Conservation (phyloP, 2,329 filamentous ascomycete genomes). For the Sphaerulina vaccinii region DNA sequence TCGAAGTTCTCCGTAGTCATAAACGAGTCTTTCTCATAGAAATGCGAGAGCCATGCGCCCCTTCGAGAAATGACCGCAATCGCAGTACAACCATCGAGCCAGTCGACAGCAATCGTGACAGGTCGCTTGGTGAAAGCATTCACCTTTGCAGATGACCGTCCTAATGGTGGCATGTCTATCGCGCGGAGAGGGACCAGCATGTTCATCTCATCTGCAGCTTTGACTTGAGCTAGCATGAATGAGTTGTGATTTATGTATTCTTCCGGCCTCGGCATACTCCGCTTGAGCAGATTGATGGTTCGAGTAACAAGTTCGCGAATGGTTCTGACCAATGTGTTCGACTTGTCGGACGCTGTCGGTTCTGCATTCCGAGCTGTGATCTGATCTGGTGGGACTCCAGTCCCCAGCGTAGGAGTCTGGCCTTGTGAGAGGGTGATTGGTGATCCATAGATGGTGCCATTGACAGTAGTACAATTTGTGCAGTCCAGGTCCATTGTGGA, state of each 20-base stretch:
- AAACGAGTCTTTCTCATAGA: no score
- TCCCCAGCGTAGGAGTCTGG: not conserved
- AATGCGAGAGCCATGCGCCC: slow-evolving; percentile 13
- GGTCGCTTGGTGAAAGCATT: not conserved
- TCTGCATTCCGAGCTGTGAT: not conserved
- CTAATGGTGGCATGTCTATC: not conserved
- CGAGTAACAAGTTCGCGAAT: not conserved
- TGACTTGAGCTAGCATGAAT: slow-evolving; percentile 5
- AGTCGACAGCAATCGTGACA: slow-evolving; percentile 9
- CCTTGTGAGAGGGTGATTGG: not conserved
- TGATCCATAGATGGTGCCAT: not conserved
- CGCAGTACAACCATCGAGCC: slow-evolving; percentile 13
- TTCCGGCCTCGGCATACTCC: not conserved
- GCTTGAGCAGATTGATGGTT: not conserved
- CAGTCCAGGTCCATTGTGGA: not conserved
- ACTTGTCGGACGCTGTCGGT: not conserved
- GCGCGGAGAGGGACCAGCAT: slow-evolving; percentile 6
- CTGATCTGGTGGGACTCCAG: not conserved
- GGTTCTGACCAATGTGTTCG: not conserved
- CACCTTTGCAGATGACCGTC: slow-evolving; percentile 11
- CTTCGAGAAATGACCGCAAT: slow-evolving; percentile 10
- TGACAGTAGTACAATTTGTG: slow-evolving; percentile 4
- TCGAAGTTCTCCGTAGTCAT: no score
- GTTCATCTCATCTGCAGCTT: not conserved
- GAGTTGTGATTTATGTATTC: slow-evolving; percentile 5